Evolutionary conservation across 2,329 filamentous ascomycete species (phyloP), one percentile per base, ranked within the genome.

Genomic region (Chrysoporthe puriensis): DNA sequence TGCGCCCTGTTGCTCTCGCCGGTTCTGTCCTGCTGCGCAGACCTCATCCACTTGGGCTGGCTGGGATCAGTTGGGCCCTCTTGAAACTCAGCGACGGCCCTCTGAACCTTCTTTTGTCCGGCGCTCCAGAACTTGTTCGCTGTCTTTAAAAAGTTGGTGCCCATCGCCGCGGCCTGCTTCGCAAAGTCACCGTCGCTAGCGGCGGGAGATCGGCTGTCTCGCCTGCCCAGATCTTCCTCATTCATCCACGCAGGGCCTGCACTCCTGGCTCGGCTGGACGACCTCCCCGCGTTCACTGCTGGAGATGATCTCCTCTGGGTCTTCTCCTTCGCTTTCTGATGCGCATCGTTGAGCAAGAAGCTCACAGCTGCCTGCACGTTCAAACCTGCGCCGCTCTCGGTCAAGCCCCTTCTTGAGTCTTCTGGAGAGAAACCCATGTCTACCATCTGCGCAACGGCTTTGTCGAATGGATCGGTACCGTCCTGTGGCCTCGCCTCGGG

Each of bases 101-200:
- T 93, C 74, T 97, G 93, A 67, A 98, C 87, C 76, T 93, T 94
- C 79, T 97, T 99, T 75, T 94, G 93, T 0, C 95, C 90, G 3
- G 91, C 92, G 77, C 97, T 99, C 96, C 96, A 99, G 0, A 98
- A 81, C 0, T 93, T 95, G 72, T 96, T 97, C 1, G 96, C 96
- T 2, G 94, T 96, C 77, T 99, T 99, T 78, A 98, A 89, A 14
- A 99, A 79, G 70, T 86, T 96, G 57, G 83, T 93, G 0, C 96
- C 92, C 75, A 98, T 85, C 44, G 94, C 91, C 6, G 93, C 89
- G 2, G 95, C 95, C 56, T 91, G 86, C 74, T 95, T 93, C 18
- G 92, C 84, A 66, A 97, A 84, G 73, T 97, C 95, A 64, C 84
- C 88, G 1, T 94, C 91, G 8, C 78, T 82, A 56, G 79, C 79